Evolutionary conservation across 2,329 filamentous ascomycete species (phyloP).

Genomic region (Aspergillus sp.): DNA sequence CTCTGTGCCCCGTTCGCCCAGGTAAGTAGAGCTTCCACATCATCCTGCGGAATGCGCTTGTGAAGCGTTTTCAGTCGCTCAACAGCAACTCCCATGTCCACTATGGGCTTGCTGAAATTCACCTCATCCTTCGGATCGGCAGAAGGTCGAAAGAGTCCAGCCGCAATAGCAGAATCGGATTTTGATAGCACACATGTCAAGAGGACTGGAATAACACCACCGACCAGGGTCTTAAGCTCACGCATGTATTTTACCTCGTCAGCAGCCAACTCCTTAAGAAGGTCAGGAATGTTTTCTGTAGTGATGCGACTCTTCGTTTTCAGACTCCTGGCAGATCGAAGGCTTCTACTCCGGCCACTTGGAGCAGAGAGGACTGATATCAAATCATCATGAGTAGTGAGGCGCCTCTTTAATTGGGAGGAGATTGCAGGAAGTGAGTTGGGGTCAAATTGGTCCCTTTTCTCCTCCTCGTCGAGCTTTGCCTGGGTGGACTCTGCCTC

Average conservation of each 20-base stretch:
- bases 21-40: conserved; percentile 69
- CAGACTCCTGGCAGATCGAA: conserved; percentile 75
- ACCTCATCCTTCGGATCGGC: conserved; percentile 57
- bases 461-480: conserved; percentile 37
- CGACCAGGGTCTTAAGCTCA: conserved; percentile 88
- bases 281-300: conserved; percentile 69
- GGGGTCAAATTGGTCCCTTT: conserved; percentile 49
- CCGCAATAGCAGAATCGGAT: conserved; percentile 63
- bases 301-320: conserved; percentile 69
- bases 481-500: conserved; percentile 15
- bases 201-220: conserved; percentile 91
- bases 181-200: conserved; percentile 80
- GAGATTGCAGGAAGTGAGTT: conserved; percentile 49
- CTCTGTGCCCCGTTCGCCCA: conserved; percentile 81
- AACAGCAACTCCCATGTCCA: conserved; percentile 88
- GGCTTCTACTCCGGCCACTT: conserved; percentile 63
- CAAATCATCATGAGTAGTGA: conserved; percentile 90
- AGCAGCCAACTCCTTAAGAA: conserved; percentile 75
- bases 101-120: conserved; percentile 78
- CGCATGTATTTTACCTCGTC: conserved; percentile 88
- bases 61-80: conserved; percentile 82
- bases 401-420: conserved; percentile 64
- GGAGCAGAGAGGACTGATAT: conserved; percentile 83
- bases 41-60: conserved; percentile 72
- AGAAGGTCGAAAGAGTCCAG: conserved; percentile 67